Base-by-base conservation (phyloP, 768 basidiomycete species). In the Mycena maculata region DNA sequence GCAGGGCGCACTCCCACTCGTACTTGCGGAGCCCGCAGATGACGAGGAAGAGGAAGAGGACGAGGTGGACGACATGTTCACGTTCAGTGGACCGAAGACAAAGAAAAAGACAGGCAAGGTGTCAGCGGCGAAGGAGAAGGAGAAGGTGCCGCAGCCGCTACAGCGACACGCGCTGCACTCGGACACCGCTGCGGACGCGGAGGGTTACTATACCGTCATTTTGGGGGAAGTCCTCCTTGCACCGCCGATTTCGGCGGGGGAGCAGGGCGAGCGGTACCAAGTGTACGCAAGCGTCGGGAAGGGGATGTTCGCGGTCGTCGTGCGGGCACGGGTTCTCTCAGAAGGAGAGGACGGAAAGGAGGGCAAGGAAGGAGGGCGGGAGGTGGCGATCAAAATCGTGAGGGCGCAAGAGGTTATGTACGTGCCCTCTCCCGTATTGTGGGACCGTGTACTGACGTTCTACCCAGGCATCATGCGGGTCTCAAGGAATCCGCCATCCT, bases 271-370 rank as follows among this genome's bases (percentile, higher is more conserved):
- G 7, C 88, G 92, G 44, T 99, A 99, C 76, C 95, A 98, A 76
- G 95, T 99, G 12, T 96, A 93, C 71, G 95, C 94, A 50, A 93
- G 89, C 52, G 84, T 99, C n/a, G 98, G 98, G 20, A 96, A 97
- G 77, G 98, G 98, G 52, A 99, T 99, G 97, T 99, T 99, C 77
- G 95, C 96, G 52, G 95, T 94, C 61, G 98, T 99, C 54, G 95
- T 98, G 30, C 88, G 93, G 49, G 97, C 96, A 11, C 89, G 94
- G 33, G 86, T 95, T 13, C 82, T 96, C 16, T 41, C 69, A 16
- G 60, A 63, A 30, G 66, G 54, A 18, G 61, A 68, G 5, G 69
- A 69, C 10, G 68, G 47, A 82, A 90, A 79, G 83, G 84, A 55
- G 92, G 92, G 36, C 71, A 84, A 39, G 86, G 88, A 42, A 82